Conservation (phyloP, 371 early-diverging fungal genomes). For the Rhizopus delemar region DNA sequence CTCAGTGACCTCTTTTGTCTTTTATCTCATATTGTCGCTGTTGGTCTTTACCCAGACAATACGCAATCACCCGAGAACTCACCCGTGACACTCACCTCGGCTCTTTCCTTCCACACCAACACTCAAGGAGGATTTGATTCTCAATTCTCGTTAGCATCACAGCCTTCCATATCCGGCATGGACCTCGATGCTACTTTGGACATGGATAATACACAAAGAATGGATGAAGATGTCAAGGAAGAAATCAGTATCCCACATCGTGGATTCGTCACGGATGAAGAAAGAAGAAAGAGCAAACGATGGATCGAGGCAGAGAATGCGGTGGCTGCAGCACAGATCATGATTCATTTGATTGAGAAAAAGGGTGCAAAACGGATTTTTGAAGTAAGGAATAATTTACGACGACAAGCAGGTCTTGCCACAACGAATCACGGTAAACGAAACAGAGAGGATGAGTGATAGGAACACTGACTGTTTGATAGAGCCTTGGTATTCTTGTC, state of each 20-base stretch:
- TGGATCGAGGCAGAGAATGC: constrained; percentile 27
- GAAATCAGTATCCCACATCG: not conserved
- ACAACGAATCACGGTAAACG: constrained; percentile 4
- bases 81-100: constrained; percentile 3
- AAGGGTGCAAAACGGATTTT: constrained; percentile 40
- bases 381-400: constrained; percentile 34
- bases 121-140: constrained; percentile 26
- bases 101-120: constrained; percentile 20
- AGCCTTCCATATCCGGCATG: constrained; percentile 19
- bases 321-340: constrained; percentile 34
- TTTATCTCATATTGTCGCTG: constrained; percentile 33
- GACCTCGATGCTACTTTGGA: constrained; percentile 47
- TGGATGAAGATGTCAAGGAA: constrained; percentile 25
- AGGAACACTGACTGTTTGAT: not conserved
- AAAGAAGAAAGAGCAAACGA: constrained; percentile 5
- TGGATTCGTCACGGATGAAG: not conserved
- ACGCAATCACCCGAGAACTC: not conserved
- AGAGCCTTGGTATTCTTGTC: constrained; percentile 23
- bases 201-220: constrained; percentile 31
- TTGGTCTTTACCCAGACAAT: constrained; percentile 33
- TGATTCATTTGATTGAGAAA: constrained; percentile 44
- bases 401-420: constrained; percentile 11
- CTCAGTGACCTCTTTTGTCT: constrained; percentile 26
- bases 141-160: constrained; percentile 30
- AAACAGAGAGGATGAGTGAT: too few relatives aligned